Evolutionary conservation across 2,329 filamentous ascomycete species (phyloP), one percentile per base, ranked within the genome.

Genomic region (Aureobasidium vineae): DNA sequence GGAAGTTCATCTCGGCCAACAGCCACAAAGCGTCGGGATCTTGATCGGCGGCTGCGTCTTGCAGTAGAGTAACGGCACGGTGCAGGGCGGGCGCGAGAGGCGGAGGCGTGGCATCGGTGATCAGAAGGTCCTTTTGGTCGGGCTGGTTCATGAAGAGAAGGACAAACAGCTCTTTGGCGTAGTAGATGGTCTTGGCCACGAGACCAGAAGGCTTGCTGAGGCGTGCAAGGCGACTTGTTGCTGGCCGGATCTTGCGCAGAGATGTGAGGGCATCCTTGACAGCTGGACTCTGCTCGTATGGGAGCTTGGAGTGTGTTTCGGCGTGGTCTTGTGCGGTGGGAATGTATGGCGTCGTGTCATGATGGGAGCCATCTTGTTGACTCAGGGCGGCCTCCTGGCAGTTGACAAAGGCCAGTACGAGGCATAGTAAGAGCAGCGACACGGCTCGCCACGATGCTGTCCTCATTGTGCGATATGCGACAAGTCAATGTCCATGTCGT

Each of bases 1-100:
- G 92, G 78, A 98, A 98, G 80, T 96, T 97, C 84, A 99, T 89
- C 76, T 99, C 91, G 21, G 91, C 95, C 28, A 99, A 84, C 19
- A 96, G 82, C 74, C 90, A 97, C 53, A 98, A 86, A 5, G 95
- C 95, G 76, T 99, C 93, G 1, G 91, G 85, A 74, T 92, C 83
- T 70, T 83, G 78, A 50, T 81, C 72, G 8, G 81, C 77, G 13
- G 86, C 86, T 40, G 87, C 86, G 60, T 82, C 78, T 71, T 85
- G 81, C 67, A 90, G 77, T 40, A 88, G 78, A 66, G 79, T 78
- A 45, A 89, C 84, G 3, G 86, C 88, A 68, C 84, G 80, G 26
- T 78, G 76, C n/a, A 90, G 77, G 10, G 81, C 79, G 38, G 79
- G 79, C n/a, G 76, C 78, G 7, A 86, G 77, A 70, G 80, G 81